A percentile compares a stretch with the other conserved stretches of the same genome.
Evolutionary conservation across 768 basidiomycete species (phyloP).

Genomic region (Hericium alpestre): DNA sequence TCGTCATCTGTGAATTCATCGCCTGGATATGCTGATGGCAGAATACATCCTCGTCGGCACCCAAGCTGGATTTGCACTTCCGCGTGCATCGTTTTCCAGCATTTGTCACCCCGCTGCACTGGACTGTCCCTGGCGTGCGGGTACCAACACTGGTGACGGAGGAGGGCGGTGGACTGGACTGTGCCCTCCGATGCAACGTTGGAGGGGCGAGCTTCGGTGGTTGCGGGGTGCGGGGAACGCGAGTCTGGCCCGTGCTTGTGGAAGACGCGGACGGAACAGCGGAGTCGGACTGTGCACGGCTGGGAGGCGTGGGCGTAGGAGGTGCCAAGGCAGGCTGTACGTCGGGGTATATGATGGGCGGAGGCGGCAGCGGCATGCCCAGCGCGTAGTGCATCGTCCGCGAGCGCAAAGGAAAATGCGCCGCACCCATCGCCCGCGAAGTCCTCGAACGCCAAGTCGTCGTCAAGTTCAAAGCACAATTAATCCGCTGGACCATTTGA

Average conservation of each 20-base stretch:
- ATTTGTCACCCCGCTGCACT: conserved; percentile 59
- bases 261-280: too few relatives aligned
- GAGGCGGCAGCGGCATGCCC: neutral
- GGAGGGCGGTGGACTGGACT: conserved; percentile 12
- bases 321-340: conserved; percentile 8
- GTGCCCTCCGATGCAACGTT: conserved; percentile 1
- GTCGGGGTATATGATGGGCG: neutral
- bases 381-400: conserved; percentile 28
- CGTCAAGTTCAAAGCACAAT: conserved; percentile 6
- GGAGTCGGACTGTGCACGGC: conserved; percentile 10
- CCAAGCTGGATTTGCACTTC: conserved; percentile 34
- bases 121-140: conserved; percentile 18
- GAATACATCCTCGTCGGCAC: conserved; percentile 31
- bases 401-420: conserved; percentile 21
- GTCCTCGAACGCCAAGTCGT: neutral
- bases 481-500: conserved; percentile 2
- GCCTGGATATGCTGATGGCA: conserved; percentile 58
- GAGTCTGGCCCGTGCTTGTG: neutral
- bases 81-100: conserved; percentile 47
- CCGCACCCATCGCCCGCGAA: conserved; percentile 2
- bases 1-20: conserved; percentile 42
- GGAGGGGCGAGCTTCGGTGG: neutral
- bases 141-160: conserved; percentile 9
- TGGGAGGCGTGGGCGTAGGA: conserved; percentile 11
- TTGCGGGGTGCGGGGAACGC: neutral